A percentile compares a stretch with the other conserved stretches of the same genome.
Evolutionary conservation across 2,329 filamentous ascomycete species (phyloP).

Genomic region (Pseudogymnoascus sp.): DNA sequence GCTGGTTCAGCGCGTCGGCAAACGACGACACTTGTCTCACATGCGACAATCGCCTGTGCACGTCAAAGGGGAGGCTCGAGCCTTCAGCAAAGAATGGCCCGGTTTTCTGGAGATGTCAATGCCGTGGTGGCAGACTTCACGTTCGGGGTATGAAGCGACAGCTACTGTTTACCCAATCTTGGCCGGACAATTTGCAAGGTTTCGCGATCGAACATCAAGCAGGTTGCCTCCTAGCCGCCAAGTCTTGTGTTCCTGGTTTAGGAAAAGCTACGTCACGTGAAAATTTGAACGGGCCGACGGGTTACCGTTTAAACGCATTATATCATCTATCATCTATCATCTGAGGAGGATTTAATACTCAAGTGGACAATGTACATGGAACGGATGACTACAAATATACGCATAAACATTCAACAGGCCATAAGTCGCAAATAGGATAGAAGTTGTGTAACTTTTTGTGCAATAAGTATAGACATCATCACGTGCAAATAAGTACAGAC

Average conservation of each 20-base stretch:
- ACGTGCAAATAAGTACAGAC: constrained; percentile 3
- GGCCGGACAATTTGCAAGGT: constrained; percentile 10
- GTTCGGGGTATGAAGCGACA: background rate
- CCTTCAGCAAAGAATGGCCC: background rate
- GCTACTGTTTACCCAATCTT: constrained; percentile 8
- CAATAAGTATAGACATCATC: background rate
- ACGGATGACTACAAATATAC: background rate
- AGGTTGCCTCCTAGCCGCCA: constrained; percentile 7
- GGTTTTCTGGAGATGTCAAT: constrained; percentile 1
- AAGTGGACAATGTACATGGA: background rate
- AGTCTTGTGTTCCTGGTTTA: constrained; percentile 6
- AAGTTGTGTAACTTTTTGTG: background rate
- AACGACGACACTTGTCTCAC: constrained; percentile 5
- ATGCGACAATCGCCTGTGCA: constrained; percentile 5
- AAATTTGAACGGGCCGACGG: background rate
- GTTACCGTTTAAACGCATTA: background rate
- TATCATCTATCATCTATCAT: background rate
- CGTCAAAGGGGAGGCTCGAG: constrained; percentile 4
- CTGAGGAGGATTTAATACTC: background rate
- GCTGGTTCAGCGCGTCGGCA: constrained; percentile 9
- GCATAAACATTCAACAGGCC: background rate
- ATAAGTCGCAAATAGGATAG: background rate
- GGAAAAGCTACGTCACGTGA: background rate
- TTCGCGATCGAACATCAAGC: constrained; percentile 5
- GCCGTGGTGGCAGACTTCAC: constrained; percentile 4